Evolutionary conservation across 441 rosid species (phyloP).

Genomic region (Populus hybrid): DNA sequence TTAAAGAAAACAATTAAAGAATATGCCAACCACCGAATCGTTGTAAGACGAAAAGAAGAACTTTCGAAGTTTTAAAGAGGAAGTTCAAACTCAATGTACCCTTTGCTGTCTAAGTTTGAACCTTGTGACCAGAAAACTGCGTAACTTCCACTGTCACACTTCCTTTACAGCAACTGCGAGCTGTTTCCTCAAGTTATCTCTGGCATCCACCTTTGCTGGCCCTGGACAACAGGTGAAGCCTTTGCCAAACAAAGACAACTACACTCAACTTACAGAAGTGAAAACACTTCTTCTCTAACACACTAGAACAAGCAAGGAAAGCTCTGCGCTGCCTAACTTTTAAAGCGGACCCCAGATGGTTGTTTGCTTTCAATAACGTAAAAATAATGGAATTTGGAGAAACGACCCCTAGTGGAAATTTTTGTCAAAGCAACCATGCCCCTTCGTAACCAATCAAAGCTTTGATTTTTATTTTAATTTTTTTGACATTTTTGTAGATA

Average conservation of each 20-base stretch:
- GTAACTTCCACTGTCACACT: slow-evolving; percentile 84
- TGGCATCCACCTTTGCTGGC: slow-evolving; percentile 32
- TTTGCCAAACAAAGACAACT: slow-evolving; percentile 25
- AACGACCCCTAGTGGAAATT: background rate
- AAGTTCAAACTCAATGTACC: slow-evolving; percentile 35
- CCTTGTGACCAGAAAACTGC: slow-evolving; percentile 82
- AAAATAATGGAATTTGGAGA: background rate
- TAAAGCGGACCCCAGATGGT: background rate
- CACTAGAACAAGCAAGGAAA: background rate
- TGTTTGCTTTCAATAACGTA: background rate
- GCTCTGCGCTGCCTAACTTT: background rate
- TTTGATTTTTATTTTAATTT: background rate
- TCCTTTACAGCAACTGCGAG: slow-evolving; percentile 77
- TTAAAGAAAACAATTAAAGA: slow-evolving; percentile 7
- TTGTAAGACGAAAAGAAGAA: background rate
- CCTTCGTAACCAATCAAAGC: background rate
- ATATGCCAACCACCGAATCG: slow-evolving; percentile 2
- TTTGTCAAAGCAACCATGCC: background rate
- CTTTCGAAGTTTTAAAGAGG: background rate
- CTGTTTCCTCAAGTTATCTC: slow-evolving; percentile 54
- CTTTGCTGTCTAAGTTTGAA: slow-evolving; percentile 59
- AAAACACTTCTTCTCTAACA: background rate
- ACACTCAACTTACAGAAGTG: background rate
- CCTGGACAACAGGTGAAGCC: slow-evolving; percentile 38
- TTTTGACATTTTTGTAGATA: background rate